Evolutionary conservation across 768 basidiomycete genomes (phyloP).

Genomic region (Lactifluus echinatus): DNA sequence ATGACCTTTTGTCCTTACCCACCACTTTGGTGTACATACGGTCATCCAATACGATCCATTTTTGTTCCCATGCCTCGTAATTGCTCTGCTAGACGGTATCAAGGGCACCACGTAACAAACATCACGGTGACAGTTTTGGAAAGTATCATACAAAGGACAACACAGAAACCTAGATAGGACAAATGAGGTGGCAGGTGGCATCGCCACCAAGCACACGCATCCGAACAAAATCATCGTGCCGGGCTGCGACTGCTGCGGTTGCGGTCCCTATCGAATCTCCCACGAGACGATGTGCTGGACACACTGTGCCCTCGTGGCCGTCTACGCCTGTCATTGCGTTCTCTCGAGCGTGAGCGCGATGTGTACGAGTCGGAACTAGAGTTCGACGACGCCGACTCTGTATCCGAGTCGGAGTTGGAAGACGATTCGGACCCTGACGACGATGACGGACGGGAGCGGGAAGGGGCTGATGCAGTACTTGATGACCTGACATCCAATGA

Average conservation of each 20-base stretch:
- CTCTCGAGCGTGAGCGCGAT: slow-evolving; percentile 32
- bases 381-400: slow-evolving; percentile 40
- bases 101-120: not conserved
- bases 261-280: not conserved
- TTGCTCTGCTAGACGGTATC: not conserved
- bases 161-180: not conserved
- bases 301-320: slow-evolving; percentile 25
- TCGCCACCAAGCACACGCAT: not conserved
- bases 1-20: not conserved
- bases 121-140: not conserved
- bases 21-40: not conserved
- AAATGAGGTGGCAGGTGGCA: not conserved
- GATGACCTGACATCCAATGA: no score
- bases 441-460: not conserved
- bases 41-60: not conserved
- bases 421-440: slow-evolving; percentile 23
- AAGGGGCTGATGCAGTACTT: not conserved
- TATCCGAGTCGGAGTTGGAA: slow-evolving; percentile 34
- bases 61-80: no score
- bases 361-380: slow-evolving; percentile 32
- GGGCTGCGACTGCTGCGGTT: slow-evolving; percentile 7
- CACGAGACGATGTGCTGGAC: slow-evolving; percentile 18
- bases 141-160: not conserved
- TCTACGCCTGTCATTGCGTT: slow-evolving; percentile 33
- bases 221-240: not conserved